A percentile compares a stretch with the other conserved stretches of the same genome.
Conservation (phyloP, 1,284 basidiomycete genomes). For the Kwoniella shivajii region DNA sequence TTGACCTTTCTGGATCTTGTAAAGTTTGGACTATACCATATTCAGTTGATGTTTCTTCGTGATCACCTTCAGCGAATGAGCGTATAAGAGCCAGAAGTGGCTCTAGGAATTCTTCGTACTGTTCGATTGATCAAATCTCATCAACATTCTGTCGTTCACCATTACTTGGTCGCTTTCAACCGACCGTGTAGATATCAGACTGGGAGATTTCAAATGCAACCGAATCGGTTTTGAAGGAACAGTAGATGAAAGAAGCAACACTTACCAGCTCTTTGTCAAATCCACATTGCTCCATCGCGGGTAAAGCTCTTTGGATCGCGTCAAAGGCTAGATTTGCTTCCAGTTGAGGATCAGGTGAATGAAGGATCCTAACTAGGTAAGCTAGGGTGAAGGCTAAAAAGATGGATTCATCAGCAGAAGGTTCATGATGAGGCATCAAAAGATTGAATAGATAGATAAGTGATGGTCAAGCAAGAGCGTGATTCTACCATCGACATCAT, state of each 20-base stretch:
- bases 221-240: background rate
- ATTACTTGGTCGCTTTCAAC: too few species aligned
- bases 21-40: slow-evolving; percentile 43
- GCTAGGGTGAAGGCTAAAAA: slow-evolving; percentile 67
- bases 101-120: slow-evolving; percentile 50
- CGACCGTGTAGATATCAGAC: too few species aligned
- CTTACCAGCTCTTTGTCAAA: slow-evolving; percentile 68
- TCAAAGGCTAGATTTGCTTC: slow-evolving; percentile 62
- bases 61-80: slow-evolving; percentile 36
- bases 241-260: background rate
- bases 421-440: too few species aligned
- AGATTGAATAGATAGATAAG: too few species aligned
- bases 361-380: slow-evolving; percentile 64
- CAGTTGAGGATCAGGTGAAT: slow-evolving; percentile 55
- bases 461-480: too few species aligned
- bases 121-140: slow-evolving; percentile 48
- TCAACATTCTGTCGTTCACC: slow-evolving; percentile 64
- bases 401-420: background rate
- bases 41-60: slow-evolving; percentile 50
- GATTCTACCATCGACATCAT: too few species aligned
- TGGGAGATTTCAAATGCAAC: too few species aligned
- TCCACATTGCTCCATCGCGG: slow-evolving; percentile 63
- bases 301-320: slow-evolving; percentile 60
- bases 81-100: slow-evolving; percentile 41
- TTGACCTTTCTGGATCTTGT: slow-evolving; percentile 49